Evolutionary conservation across 2,329 filamentous ascomycete genomes (phyloP).

Genomic region (Fusarium hostae): DNA sequence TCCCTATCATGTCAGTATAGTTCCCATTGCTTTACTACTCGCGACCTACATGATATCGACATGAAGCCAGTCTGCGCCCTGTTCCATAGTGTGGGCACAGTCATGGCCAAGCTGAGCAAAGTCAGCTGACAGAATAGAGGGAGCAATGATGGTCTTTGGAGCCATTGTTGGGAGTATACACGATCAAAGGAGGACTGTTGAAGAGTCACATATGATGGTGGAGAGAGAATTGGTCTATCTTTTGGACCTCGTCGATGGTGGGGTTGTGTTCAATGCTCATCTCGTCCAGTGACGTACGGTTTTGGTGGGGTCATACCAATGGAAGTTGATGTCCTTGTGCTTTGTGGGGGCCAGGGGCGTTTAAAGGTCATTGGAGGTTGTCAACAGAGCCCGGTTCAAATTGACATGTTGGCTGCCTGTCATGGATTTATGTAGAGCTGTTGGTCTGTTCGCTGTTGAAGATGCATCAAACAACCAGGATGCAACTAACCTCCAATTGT

Average conservation of each 20-base stretch:
- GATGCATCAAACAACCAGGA: neutral
- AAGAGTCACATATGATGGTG: conserved; percentile 31
- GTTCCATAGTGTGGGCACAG: conserved; percentile 85
- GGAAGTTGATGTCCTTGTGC: neutral
- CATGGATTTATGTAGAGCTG: neutral
- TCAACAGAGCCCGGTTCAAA: conserved; percentile 14
- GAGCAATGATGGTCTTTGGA: conserved; percentile 92
- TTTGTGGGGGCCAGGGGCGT: neutral
- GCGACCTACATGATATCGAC: conserved; percentile 82
- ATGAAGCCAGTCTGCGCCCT: conserved; percentile 92
- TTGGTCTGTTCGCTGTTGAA: neutral
- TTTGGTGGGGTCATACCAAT: conserved; percentile 31
- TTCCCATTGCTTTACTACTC: neutral
- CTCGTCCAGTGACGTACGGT: conserved; percentile 42
- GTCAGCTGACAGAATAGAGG: conserved; percentile 97
- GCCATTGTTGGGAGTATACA: conserved; percentile 68
- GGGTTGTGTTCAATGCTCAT: conserved; percentile 21
- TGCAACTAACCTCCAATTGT: neutral
- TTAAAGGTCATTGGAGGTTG: conserved; percentile 2
- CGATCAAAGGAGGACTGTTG: conserved; percentile 2
- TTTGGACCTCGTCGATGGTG: conserved; percentile 20
- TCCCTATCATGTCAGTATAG: conserved; percentile 70
- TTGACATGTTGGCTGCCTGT: neutral
- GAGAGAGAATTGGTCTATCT: conserved; percentile 27
- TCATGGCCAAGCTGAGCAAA: conserved; percentile 89